Percentiles rank a stretch among this genome's conserved stretches.
Conservation (phyloP, 1,139 yeast species). For the Debaryomyces sp. region DNA sequence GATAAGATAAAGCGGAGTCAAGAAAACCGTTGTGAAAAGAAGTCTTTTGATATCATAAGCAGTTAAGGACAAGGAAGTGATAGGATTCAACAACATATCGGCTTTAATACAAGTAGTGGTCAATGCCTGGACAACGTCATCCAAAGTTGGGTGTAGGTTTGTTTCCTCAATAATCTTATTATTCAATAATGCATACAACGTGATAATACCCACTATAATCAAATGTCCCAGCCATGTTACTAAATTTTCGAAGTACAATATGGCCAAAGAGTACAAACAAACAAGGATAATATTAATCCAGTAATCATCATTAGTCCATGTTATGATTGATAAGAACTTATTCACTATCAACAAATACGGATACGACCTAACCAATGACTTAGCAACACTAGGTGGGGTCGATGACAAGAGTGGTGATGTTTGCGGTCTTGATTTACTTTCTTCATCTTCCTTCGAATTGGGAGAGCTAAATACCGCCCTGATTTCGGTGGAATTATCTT, state of each 20-base stretch:
- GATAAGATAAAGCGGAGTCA: constrained; percentile 81
- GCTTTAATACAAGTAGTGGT: constrained; percentile 76
- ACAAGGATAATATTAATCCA: constrained; percentile 75
- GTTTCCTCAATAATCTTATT: constrained; percentile 54
- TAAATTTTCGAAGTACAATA: constrained; percentile 72
- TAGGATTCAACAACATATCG: constrained; percentile 75
- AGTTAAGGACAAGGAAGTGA: constrained; percentile 69
- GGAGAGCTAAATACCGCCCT: constrained; percentile 16
- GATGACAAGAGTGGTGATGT: constrained; percentile 70
- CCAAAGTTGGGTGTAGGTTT: constrained; percentile 74
- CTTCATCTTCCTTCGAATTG: constrained; percentile 2
- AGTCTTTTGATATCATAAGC: constrained; percentile 79
- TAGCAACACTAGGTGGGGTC: constrained; percentile 91
- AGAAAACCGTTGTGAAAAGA: constrained; percentile 77
- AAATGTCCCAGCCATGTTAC: constrained; percentile 82
- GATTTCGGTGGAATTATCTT: constrained; percentile 11
- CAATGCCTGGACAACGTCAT: constrained; percentile 82
- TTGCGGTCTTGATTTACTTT: constrained; percentile 35
- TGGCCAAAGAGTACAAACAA: constrained; percentile 56
- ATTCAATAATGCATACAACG: constrained; percentile 66
- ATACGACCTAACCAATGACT: constrained; percentile 77
- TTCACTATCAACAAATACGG: constrained; percentile 80
- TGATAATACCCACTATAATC: constrained; percentile 65
- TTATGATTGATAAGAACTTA: constrained; percentile 66
- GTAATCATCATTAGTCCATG: constrained; percentile 90